Conservation (phyloP, 129 eudicot genomes). For the sunflower (Helianthus annuus) region DNA sequence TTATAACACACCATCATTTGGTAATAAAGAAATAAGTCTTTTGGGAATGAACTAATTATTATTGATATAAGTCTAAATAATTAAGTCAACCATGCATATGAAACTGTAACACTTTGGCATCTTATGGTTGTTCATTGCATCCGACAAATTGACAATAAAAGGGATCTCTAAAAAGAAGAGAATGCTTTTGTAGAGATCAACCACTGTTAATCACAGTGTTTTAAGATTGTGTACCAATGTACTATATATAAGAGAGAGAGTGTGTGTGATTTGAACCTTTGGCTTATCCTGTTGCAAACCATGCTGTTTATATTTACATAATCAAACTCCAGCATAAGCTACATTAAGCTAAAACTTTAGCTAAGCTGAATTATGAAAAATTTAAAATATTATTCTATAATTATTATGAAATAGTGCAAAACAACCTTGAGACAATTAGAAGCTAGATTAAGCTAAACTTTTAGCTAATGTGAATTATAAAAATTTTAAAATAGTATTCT, state of each 20-base stretch:
- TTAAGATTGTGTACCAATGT: slow-evolving; percentile 31
- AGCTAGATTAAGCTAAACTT: neutral
- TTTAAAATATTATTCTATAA: too few species aligned
- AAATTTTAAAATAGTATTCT: neutral
- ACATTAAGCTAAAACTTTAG: neutral
- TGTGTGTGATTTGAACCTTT: slow-evolving; percentile 23
- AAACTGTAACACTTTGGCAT: slow-evolving; percentile 35
- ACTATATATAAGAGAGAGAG: slow-evolving; percentile 19
- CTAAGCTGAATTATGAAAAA: too few species aligned
- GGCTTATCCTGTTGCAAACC: slow-evolving; percentile 25
- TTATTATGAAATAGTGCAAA: too few species aligned
- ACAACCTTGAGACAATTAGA: too few species aligned
- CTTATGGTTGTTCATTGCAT: slow-evolving; percentile 39
- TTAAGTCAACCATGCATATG: slow-evolving; percentile 40
- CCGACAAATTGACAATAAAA: slow-evolving; percentile 49
- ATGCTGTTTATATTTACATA: neutral
- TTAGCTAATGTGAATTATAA: neutral
- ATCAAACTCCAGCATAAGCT: neutral
- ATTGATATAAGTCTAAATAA: neutral
- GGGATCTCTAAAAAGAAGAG: slow-evolving; percentile 42
- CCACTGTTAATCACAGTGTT: slow-evolving; percentile 39
- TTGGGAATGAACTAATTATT: neutral
- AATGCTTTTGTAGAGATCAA: slow-evolving; percentile 33
- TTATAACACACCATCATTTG: neutral
- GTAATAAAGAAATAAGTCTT: neutral